phyloP scores from a whole-genome alignment of 1,139 yeast genomes.

The Chernovozyma sophiae-reginae region DNA sequence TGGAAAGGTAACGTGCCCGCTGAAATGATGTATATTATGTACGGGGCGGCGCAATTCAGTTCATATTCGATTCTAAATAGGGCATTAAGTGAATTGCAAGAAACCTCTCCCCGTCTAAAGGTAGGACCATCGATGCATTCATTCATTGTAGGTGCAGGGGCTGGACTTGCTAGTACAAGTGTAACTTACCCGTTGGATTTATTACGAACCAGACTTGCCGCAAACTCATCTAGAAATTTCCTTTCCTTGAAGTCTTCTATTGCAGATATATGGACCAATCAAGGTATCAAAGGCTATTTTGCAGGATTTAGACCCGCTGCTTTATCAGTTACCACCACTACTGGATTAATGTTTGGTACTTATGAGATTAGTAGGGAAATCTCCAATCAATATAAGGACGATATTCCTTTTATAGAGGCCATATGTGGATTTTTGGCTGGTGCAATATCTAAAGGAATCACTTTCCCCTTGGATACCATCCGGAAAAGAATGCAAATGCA shows the following conservation, averaged over 20 bases:
- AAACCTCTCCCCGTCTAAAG: constrained; percentile 14
- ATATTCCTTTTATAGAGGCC: constrained; percentile 52
- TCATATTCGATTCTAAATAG: constrained; percentile 57
- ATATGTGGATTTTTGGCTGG: constrained; percentile 79
- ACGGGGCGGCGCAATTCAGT: constrained; percentile 84
- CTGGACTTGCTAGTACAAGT: constrained; percentile 73
- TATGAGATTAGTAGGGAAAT: constrained; percentile 48
- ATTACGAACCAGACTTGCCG: constrained; percentile 77
- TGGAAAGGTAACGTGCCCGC: constrained; percentile 99
- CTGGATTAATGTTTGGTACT: constrained; percentile 67
- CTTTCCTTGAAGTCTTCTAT: constrained; percentile 44
- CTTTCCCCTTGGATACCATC: constrained; percentile 84
- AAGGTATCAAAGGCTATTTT: constrained; percentile 58
- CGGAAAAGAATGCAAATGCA: constrained; percentile 76
- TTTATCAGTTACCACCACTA: constrained; percentile 57
- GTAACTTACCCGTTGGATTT: constrained; percentile 86
- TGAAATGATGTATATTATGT: constrained; percentile 73
- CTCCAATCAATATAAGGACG: constrained; percentile 18
- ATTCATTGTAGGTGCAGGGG: constrained; percentile 65
- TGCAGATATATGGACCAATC: constrained; percentile 35
- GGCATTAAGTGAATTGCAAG: constrained; percentile 20
- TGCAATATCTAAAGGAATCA: constrained; percentile 60
- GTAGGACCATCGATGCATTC: constrained; percentile 41
- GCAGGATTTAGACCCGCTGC: constrained; percentile 63
- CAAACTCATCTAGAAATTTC: constrained; percentile 43